Evolutionary conservation across 2,329 filamentous ascomycete genomes (phyloP).

Genomic region (Sporothrix pseudoabietina): DNA sequence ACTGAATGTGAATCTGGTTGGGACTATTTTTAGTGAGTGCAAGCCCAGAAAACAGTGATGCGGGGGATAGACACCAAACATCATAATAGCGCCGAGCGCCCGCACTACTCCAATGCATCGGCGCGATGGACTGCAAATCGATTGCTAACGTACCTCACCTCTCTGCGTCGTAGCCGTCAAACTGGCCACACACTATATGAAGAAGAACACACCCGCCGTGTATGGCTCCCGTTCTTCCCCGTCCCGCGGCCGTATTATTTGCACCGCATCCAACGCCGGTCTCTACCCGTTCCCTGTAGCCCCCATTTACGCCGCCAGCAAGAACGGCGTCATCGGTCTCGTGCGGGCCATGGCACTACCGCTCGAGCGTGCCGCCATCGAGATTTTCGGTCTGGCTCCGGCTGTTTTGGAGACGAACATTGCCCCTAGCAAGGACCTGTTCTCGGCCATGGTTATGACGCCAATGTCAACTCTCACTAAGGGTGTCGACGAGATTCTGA

Average conservation of each 20-base stretch:
- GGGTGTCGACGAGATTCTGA: conserved; percentile 49
- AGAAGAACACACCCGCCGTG: conserved; percentile 43
- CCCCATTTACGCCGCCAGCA: conserved; percentile 53
- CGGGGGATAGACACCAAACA: neutral
- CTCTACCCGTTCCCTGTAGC: conserved; percentile 55
- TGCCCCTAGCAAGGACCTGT: conserved; percentile 48
- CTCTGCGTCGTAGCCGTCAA: conserved; percentile 43
- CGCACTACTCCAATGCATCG: neutral
- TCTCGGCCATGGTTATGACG: conserved; percentile 53
- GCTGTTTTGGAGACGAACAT: conserved; percentile 54
- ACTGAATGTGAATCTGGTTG: conserved; percentile 46
- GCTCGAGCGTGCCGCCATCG: conserved; percentile 47
- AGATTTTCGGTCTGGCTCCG: conserved; percentile 55
- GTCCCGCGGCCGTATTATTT: conserved; percentile 50
- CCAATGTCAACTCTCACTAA: conserved; percentile 52
- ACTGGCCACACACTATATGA: conserved; percentile 54
- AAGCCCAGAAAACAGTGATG: neutral
- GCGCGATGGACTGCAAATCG: neutral
- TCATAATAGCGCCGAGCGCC: neutral
- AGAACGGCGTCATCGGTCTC: conserved; percentile 52
- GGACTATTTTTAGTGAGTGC: conserved; percentile 50
- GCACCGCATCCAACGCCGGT: conserved; percentile 57
- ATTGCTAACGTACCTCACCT: neutral
- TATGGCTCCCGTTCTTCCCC: neutral
- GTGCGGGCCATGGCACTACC: conserved; percentile 51